Base-by-base conservation (phyloP, 2,329 filamentous ascomycete species). In the Aspergillus tamarii region DNA sequence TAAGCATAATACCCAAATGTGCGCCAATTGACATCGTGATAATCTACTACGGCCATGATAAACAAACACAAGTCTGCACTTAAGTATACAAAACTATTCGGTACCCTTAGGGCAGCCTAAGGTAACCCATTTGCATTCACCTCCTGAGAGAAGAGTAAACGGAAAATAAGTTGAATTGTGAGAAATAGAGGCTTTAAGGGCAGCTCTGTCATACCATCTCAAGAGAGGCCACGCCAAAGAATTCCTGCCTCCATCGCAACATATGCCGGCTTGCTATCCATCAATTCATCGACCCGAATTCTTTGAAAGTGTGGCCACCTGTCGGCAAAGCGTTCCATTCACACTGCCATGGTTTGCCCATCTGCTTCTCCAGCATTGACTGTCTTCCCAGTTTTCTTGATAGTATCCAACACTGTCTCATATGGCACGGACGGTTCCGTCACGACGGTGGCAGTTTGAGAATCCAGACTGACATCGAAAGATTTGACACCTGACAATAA, bases 341-440 rank as follows among this genome's bases (percentile, higher is more conserved):
- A 81, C 64, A 83, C 76, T 57, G 63, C 64, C 76, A 72, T 77
- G 19, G 68, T 61, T 57, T 75, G 67, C 0, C 81, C 82, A 73
- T 83, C 80, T 2, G 77, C 80, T 72, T 82, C 78, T 30, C 79
- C 82, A 32, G 85, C 88, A 80, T 91, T 96, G 77, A 97, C 89
- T 75, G 90, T 91, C 88, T 97, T 97, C 74, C 94, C 94, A 14
- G 94, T 97, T 88, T 97, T 97, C 85, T 91, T 89, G 79, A 97
- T 97, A 78, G 92, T 96, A 76, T 87, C 85, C 65, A 96, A 88
- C 64, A 97, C 92, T 56, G 88, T 92, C 69, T 92, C 88, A 83
- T 94, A 97, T 63, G 87, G 84, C 67, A 96, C 85, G 61, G 81
- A 83, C 4, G 88, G 84, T 69, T 89, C 87, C 67, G 93, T 88